Percentiles rank a stretch among this genome's conserved stretches.
These are phyloP conservation scores for Fusarium tanahbumbuense DNA, from an alignment of 2,329 filamentous ascomycete species.

Conservation along the genomic window DNA sequence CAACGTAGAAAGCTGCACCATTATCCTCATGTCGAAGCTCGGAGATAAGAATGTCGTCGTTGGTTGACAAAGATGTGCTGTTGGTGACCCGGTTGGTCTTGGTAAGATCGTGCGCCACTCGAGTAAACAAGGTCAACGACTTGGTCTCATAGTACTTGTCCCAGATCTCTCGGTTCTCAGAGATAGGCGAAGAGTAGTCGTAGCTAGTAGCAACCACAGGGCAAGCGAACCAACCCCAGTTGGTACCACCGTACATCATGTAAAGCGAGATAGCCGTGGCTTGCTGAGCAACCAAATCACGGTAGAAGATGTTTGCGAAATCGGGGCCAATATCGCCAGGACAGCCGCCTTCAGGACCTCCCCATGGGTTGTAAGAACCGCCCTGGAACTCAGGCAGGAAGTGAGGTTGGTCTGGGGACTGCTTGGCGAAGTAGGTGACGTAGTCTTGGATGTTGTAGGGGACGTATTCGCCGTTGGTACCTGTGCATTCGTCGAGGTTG, in stretches of 20 bases:
- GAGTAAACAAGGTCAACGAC: constrained; percentile 68
- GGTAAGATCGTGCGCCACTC: constrained; percentile 61
- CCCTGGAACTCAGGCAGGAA: constrained; percentile 47
- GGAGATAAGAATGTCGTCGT: constrained; percentile 62
- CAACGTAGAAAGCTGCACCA: constrained; percentile 68
- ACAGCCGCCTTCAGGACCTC: constrained; percentile 67
- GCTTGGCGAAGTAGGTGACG: constrained; percentile 46
- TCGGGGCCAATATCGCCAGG: constrained; percentile 65
- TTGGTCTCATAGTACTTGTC: constrained; percentile 74
- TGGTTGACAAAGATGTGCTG: constrained; percentile 53
- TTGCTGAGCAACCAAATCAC: constrained; percentile 69
- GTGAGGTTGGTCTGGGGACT: constrained; percentile 41
- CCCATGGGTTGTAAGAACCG: constrained; percentile 68
- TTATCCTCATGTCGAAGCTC: constrained; percentile 70
- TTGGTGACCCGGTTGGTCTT: constrained; percentile 62
- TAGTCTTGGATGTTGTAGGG: constrained; percentile 57
- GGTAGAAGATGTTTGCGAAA: constrained; percentile 73
- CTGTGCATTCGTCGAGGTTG: constrained; percentile 69
- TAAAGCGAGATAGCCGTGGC: constrained; percentile 71
- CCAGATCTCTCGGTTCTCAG: constrained; percentile 67
- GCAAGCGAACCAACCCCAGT: constrained; percentile 69
- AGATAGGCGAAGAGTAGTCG: constrained; percentile 72
- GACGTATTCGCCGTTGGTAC: constrained; percentile 68
- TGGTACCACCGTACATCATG: constrained; percentile 74
- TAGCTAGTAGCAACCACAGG: constrained; percentile 71